These are phyloP conservation scores for Aspergillus tamarii DNA, from an alignment of 2,329 filamentous ascomycete genomes.

Conservation along the genomic window DNA sequence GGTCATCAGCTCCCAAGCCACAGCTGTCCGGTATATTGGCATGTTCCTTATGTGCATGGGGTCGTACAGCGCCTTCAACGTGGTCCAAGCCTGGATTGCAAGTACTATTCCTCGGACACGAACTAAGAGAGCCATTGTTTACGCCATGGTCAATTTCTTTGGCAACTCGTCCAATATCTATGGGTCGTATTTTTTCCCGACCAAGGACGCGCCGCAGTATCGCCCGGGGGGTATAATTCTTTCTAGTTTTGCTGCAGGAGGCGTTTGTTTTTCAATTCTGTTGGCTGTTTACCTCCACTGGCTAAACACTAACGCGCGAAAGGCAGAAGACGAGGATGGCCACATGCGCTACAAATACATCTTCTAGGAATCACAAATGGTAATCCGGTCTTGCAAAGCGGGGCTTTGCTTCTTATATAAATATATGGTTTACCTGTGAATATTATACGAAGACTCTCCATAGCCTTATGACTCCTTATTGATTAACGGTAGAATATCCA, in stretches of 20 bases:
- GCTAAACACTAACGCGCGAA: conserved; percentile 11
- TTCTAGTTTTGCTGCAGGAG: conserved; percentile 21
- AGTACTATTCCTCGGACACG: conserved; percentile 25
- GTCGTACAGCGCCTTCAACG: conserved; percentile 25
- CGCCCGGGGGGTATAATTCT: conserved; percentile 22
- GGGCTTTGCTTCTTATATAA: too few species aligned
- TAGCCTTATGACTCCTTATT: too few species aligned
- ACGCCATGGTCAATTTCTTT: conserved; percentile 25
- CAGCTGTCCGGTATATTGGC: conserved; percentile 20
- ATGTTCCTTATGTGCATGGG: conserved; percentile 28
- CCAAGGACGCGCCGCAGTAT: conserved; percentile 19
- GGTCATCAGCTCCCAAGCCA: conserved; percentile 19
- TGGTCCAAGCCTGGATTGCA: conserved; percentile 27
- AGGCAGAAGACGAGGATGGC: conserved; percentile 14
- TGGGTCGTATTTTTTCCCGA: conserved; percentile 26
- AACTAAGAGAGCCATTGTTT: conserved; percentile 26
- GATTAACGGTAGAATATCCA: too few species aligned
- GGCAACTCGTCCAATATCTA: conserved; percentile 27
- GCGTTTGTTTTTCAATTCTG: conserved; percentile 12
- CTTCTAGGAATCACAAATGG: neutral
- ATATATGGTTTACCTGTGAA: too few species aligned
- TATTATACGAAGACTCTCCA: too few species aligned
- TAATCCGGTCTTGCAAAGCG: too few species aligned
- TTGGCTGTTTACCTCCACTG: conserved; percentile 13
- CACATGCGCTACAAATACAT: conserved; percentile 17